phyloP scores from a whole-genome alignment of 2,329 filamentous ascomycete genomes.

The Neofusicoccum cordaticola region DNA sequence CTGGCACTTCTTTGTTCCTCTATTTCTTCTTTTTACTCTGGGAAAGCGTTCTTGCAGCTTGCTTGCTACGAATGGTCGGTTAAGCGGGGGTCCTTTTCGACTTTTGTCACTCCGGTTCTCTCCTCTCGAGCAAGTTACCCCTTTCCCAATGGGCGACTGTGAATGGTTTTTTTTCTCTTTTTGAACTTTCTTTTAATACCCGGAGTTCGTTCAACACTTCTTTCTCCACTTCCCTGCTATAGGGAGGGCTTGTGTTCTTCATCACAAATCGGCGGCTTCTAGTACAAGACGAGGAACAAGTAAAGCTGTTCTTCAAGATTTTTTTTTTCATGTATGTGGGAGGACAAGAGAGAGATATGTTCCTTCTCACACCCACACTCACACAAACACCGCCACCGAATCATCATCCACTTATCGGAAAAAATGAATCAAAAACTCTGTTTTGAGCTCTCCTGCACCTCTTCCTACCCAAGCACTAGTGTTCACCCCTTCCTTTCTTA shows the following conservation, averaged over 20 bases:
- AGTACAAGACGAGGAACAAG: neutral
- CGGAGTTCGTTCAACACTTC: conserved; percentile 8
- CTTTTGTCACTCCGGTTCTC: neutral
- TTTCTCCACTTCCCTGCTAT: neutral
- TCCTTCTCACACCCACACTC: too few species aligned
- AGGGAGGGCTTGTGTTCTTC: neutral
- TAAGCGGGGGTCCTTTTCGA: too few species aligned
- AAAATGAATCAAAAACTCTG: too few species aligned
- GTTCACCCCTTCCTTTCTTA: too few species aligned
- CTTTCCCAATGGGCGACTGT: neutral
- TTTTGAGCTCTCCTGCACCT: too few species aligned
- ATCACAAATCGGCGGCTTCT: neutral
- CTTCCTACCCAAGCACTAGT: too few species aligned
- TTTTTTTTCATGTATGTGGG: too few species aligned
- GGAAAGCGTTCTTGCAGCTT: neutral
- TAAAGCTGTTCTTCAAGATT: neutral
- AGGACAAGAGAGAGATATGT: too few species aligned
- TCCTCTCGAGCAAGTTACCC: neutral
- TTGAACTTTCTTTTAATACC: conserved; percentile 13
- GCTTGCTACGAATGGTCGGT: neutral
- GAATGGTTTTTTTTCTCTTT: neutral
- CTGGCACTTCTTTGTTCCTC: neutral
- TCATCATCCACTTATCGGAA: too few species aligned
- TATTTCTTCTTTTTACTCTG: neutral
- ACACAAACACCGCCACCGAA: too few species aligned